Base-by-base conservation (phyloP, 73 alveolate species). In the Symbiodinium natans region DNA sequence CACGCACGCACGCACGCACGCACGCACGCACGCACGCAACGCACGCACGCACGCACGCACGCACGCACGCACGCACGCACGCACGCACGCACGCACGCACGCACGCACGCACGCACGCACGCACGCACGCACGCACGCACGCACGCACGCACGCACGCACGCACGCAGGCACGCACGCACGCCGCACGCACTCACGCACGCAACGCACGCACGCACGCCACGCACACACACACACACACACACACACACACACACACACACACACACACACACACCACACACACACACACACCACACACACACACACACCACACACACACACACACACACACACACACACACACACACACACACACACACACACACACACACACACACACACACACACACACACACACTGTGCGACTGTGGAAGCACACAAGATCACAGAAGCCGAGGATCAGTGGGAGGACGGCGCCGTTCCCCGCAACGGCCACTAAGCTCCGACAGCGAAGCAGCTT, bases 261-360 rank as follows among this genome's bases (percentile, higher is more conserved):
- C 85, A 74, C 85, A n/a, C 85, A 74, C 46, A 74, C 85, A n/a
- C 85, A 74, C 85, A 74, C 85, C n/a, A n/a, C n/a, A n/a, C n/a
- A n/a, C n/a, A n/a, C n/a, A n/a, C n/a, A n/a, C n/a, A n/a, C n/a
- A n/a, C n/a, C n/a, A n/a, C 85, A 74, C 85, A 74, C 85, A n/a
- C 85, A 74, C 85, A 74, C 85, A n/a, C 85, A 74, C 5, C 56
- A 11, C 56, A 43, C 56, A 11, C 56, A 43, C 56, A 43, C 63
- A 17, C 63, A 48, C 63, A 33, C 85, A 74, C 85, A 31, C 85
- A 33, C 85, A 34, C 85, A 31, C 85, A n/a, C 85, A 74, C 85
- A 19, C 85, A n/a, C 85, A 74, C 85, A 31, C 85, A 34, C 85
- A n/a, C 85, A 19, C 41, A 74, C 85, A n/a, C 85, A 31, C 85